Conservation (phyloP, 1,284 basidiomycete species). For the Boletus austroedulis region DNA sequence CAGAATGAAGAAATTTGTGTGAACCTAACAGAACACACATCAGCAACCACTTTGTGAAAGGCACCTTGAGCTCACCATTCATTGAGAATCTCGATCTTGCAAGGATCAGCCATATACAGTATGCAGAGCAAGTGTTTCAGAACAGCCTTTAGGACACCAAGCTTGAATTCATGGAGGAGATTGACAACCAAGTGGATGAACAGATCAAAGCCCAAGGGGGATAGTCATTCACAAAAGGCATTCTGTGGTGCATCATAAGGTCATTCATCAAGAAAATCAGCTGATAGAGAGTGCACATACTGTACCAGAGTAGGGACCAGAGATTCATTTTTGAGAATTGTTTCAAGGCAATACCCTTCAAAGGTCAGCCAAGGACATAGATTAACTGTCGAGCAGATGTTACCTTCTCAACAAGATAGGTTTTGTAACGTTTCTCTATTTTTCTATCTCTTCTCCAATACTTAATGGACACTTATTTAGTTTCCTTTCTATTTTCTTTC, state of each 20-base stretch:
- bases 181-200: background rate
- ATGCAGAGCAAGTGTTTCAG: background rate
- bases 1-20: background rate
- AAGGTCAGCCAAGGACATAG: background rate
- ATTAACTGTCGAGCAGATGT: background rate
- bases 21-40: background rate
- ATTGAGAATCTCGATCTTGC: background rate
- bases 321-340: background rate
- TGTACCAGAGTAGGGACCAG: background rate
- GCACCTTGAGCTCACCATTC: background rate
- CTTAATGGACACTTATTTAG: no score
- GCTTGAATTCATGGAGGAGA: background rate
- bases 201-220: background rate
- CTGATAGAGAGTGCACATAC: background rate
- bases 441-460: no score
- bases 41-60: background rate
- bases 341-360: background rate
- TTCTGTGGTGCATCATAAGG: background rate
- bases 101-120: background rate
- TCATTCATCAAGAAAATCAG: no score
- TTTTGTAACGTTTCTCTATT: no score
- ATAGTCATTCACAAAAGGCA: background rate
- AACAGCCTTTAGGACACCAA: background rate
- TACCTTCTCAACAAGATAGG: no score
- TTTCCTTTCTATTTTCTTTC: no score